phyloP scores from a whole-genome alignment of 2,329 filamentous ascomycete species.

The Ilyonectria destructans region DNA sequence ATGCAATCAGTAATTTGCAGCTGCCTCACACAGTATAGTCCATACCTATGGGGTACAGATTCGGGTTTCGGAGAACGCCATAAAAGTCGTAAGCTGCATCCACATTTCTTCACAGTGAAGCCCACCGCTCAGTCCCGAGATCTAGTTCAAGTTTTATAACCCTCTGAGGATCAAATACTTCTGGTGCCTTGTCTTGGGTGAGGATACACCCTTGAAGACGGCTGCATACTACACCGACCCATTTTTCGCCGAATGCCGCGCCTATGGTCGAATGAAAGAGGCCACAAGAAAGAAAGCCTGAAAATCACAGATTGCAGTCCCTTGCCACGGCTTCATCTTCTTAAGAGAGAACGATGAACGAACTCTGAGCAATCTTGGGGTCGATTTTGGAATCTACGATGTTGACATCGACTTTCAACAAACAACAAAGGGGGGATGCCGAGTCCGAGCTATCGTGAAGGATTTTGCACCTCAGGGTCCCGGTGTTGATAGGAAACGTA shows the following conservation, averaged over 20 bases:
- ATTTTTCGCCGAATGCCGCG: constrained; percentile 44
- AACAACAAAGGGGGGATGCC: constrained; percentile 29
- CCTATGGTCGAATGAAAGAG: constrained; percentile 38
- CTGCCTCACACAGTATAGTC: no score
- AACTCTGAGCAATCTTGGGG: constrained; percentile 7
- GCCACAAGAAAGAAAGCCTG: constrained; percentile 4
- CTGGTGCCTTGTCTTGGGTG: constrained; percentile 37
- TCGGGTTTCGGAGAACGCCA: no score
- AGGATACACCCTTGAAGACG: constrained; percentile 30
- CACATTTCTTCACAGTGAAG: background rate
- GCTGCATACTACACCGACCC: constrained; percentile 44
- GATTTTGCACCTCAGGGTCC: constrained; percentile 30
- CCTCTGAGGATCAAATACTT: constrained; percentile 34
- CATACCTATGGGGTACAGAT: no score
- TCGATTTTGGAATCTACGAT: constrained; percentile 30
- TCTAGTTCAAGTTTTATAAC: constrained; percentile 43
- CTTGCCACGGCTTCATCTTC: constrained; percentile 36
- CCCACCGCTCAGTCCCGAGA: background rate
- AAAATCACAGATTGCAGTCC: constrained; percentile 13
- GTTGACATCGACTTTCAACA: constrained; percentile 32
- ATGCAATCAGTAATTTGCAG: no score
- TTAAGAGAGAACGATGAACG: constrained; percentile 27
- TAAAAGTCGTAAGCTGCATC: constrained; percentile 39
- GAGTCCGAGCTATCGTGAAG: constrained; percentile 37
- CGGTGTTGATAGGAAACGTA: constrained; percentile 19